A percentile compares a stretch with the other conserved stretches of the same genome.
phyloP scores from a whole-genome alignment of 805 yeast genomes.

The Starmerella etchellsii region DNA sequence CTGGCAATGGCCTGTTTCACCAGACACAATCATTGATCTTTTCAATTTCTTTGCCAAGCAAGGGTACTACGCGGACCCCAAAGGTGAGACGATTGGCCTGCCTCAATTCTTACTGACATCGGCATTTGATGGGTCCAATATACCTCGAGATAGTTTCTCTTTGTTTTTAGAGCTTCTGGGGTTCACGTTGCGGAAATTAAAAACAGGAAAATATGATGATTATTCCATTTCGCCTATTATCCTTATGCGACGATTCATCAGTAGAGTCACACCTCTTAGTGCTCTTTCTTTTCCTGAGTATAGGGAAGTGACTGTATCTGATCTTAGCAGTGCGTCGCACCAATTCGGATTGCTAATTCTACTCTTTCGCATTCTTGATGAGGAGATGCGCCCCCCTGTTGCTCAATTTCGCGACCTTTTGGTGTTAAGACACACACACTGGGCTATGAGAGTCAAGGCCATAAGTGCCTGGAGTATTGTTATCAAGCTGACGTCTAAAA shows the following conservation, averaged over 20 bases:
- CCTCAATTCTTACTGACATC: slow-evolving; percentile 14
- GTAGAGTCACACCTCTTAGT: slow-evolving; percentile 20
- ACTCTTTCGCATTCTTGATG: slow-evolving; percentile 7
- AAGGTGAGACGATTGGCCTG: slow-evolving; percentile 17
- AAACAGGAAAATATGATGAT: background rate
- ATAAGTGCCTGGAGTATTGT: slow-evolving; percentile 21
- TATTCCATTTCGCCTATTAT: background rate
- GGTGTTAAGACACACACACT: slow-evolving; percentile 13
- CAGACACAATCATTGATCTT: slow-evolving; percentile 10
- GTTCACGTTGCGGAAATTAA: slow-evolving; percentile 8
- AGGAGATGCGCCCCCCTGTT: slow-evolving; percentile 11
- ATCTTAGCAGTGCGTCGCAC: slow-evolving; percentile 18
- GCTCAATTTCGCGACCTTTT: slow-evolving; percentile 19
- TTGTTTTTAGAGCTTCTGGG: slow-evolving; percentile 21
- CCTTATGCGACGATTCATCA: slow-evolving; percentile 10
- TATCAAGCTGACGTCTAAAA: background rate
- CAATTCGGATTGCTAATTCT: slow-evolving; percentile 20
- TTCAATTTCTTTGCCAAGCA: slow-evolving; percentile 17
- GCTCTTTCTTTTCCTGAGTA: slow-evolving; percentile 16
- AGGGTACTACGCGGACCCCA: slow-evolving; percentile 18
- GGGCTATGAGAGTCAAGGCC: slow-evolving; percentile 17
- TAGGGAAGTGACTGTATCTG: slow-evolving; percentile 9
- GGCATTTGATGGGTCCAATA: slow-evolving; percentile 15
- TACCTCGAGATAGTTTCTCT: slow-evolving; percentile 9
- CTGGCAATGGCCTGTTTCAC: slow-evolving; percentile 20